Conservation (phyloP, 805 yeast species). For the Maudiozyma turicensis region DNA sequence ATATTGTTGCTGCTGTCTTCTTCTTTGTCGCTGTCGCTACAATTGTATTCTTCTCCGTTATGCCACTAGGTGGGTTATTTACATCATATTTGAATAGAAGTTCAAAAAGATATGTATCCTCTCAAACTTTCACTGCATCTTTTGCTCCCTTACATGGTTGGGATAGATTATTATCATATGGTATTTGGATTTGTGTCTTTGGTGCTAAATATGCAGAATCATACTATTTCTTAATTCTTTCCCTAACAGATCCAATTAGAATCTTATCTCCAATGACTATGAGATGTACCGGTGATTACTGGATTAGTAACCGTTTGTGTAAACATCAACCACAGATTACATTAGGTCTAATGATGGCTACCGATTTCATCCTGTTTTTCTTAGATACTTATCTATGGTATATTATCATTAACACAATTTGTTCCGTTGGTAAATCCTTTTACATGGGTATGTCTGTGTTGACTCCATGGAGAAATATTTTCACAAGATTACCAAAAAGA, state of each 20-base stretch:
- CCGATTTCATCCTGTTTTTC: conserved; percentile 91
- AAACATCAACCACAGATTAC: conserved; percentile 79
- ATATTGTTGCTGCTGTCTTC: conserved; percentile 70
- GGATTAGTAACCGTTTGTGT: conserved; percentile 72
- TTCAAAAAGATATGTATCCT: conserved; percentile 81
- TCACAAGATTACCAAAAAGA: conserved; percentile 96
- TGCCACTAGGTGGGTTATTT: conserved; percentile 95
- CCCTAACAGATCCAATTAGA: conserved; percentile 91
- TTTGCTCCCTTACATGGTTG: conserved; percentile 71
- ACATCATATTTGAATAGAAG: conserved; percentile 86
- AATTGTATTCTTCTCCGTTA: conserved; percentile 72
- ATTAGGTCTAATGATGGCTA: conserved; percentile 83
- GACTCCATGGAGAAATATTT: conserved; percentile 99
- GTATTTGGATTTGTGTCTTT: conserved; percentile 82
- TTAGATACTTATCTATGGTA: conserved; percentile 99
- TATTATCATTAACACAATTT: conserved; percentile 85
- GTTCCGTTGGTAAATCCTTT: conserved; percentile 95
- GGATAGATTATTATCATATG: conserved; percentile 91
- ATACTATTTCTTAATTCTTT: conserved; percentile 79
- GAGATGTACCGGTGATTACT: conserved; percentile 93
- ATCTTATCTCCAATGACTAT: conserved; percentile 70
- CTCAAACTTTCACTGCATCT: conserved; percentile 92
- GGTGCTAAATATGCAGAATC: conserved; percentile 85
- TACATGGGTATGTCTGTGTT: conserved; percentile 96
- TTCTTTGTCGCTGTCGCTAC: conserved; percentile 84